Evolutionary conservation across 176 grass and related monocot species (phyloP).

Genomic region (Bothriochloa decipiens): DNA sequence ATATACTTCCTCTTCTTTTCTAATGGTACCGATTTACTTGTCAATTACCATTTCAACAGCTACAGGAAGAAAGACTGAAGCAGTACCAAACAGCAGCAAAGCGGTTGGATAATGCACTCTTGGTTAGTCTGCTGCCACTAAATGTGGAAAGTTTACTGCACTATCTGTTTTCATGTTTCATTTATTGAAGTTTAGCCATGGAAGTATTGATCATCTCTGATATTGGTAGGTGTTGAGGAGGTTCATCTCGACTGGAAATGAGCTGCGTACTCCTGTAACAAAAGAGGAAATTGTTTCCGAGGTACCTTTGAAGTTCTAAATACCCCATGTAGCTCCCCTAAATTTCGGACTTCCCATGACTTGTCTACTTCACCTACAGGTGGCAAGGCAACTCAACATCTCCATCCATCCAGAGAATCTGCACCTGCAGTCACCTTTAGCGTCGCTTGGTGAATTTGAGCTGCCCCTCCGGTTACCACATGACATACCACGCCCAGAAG

Average conservation of each 20-base stretch:
- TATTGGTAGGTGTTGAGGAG: conserved; percentile 71
- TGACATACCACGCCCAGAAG: conserved; percentile 80
- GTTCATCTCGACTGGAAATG: conserved; percentile 69
- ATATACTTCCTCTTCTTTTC: not conserved
- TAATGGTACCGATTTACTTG: not conserved
- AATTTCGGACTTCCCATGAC: not conserved
- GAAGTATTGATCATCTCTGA: conserved; percentile 11
- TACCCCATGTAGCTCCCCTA: not conserved
- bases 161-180: not conserved
- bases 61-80: conserved; percentile 68
- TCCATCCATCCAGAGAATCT: conserved; percentile 88
- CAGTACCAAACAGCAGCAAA: conserved; percentile 82
- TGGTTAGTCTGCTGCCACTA: conserved; percentile 61
- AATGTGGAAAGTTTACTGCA: not conserved
- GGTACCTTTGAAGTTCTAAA: conserved; percentile 44
- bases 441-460: conserved; percentile 78
- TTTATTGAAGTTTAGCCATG: conserved; percentile 7
- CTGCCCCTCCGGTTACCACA: conserved; percentile 76
- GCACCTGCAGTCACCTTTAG: conserved; percentile 62
- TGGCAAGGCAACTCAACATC: conserved; percentile 78
- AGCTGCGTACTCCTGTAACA: conserved; percentile 63
- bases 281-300: conserved; percentile 89
- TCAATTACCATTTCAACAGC: conserved; percentile 40
- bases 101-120: conserved; percentile 69
- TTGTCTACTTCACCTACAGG: conserved; percentile 44